Conservation (phyloP, 75 land plant genomes). For the Cryptomeria japonica region DNA sequence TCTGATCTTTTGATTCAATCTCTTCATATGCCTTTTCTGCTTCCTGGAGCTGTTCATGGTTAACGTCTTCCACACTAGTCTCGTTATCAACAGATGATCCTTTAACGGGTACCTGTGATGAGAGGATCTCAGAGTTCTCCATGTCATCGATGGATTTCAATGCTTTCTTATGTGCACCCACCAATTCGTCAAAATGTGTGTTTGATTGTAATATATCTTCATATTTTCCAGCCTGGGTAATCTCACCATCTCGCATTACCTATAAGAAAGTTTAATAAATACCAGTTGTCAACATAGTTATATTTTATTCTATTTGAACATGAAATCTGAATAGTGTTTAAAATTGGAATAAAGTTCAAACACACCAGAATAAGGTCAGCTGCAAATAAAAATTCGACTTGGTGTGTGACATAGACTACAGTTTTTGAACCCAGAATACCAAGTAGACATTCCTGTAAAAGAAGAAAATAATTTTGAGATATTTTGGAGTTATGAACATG, state of each 20-base stretch:
- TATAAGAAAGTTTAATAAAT: conserved; percentile 10
- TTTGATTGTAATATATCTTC: conserved; percentile 54
- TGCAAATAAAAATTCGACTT: conserved; percentile 50
- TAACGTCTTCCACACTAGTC: neutral
- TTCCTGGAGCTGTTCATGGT: neutral
- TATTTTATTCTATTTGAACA: neutral
- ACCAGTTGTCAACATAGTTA: neutral
- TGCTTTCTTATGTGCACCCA: conserved; percentile 71
- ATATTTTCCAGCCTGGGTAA: conserved; percentile 70
- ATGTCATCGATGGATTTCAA: conserved; percentile 35
- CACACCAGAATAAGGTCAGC: conserved; percentile 22
- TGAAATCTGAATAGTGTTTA: neutral
- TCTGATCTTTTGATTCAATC: conserved; percentile 15
- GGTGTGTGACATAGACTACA: conserved; percentile 52
- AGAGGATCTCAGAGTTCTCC: neutral
- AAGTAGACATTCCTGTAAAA: conserved; percentile 41
- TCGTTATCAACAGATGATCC: neutral
- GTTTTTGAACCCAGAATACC: conserved; percentile 45
- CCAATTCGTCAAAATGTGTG: conserved; percentile 63
- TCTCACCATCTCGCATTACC: conserved; percentile 85
- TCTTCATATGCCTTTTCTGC: conserved; percentile 4
- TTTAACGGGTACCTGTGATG: neutral
- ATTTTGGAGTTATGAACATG: neutral
- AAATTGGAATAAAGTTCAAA: neutral
- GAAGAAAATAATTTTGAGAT: neutral